A percentile compares a stretch with the other conserved stretches of the same genome.
Evolutionary conservation across 139 green algal genomes (phyloP).

Genomic region (Tetraselmis chui): DNA sequence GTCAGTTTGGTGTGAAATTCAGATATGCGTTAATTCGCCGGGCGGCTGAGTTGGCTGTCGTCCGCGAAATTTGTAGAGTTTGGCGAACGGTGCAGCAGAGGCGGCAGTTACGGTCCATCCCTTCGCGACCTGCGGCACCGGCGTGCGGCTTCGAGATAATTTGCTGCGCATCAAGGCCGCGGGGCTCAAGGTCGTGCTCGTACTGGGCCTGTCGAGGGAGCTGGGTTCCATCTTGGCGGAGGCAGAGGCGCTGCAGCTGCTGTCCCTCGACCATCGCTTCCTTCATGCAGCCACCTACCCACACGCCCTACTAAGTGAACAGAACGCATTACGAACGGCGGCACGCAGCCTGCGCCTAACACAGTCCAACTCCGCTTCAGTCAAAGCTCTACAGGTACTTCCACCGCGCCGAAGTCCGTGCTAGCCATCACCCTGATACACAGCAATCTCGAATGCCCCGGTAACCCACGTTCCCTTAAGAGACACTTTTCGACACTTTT

Average conservation of each 20-base stretch:
- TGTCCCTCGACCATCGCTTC: background rate
- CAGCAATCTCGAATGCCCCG: no score
- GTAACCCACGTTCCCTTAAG: no score
- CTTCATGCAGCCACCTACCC: background rate
- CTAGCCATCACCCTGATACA: no score
- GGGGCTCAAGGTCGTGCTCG: background rate
- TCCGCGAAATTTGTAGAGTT: no score
- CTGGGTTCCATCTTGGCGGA: background rate
- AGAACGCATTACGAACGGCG: no score
- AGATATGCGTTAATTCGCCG: no score
- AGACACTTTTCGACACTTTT: no score
- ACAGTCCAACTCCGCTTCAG: background rate
- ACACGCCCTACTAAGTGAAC: no score
- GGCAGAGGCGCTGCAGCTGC: background rate
- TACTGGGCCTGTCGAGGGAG: background rate
- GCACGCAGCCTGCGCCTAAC: no score
- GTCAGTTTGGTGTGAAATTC: no score
- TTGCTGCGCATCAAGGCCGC: background rate
- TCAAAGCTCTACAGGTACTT: background rate
- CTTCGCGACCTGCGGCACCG: background rate
- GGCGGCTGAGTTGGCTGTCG: no score
- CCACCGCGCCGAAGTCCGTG: no score
- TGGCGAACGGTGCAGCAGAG: background rate
- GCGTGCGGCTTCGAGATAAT: background rate
- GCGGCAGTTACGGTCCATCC: background rate